phyloP scores from a whole-genome alignment of 2,329 filamentous ascomycete species.

The Neonectria neomacrospora region DNA sequence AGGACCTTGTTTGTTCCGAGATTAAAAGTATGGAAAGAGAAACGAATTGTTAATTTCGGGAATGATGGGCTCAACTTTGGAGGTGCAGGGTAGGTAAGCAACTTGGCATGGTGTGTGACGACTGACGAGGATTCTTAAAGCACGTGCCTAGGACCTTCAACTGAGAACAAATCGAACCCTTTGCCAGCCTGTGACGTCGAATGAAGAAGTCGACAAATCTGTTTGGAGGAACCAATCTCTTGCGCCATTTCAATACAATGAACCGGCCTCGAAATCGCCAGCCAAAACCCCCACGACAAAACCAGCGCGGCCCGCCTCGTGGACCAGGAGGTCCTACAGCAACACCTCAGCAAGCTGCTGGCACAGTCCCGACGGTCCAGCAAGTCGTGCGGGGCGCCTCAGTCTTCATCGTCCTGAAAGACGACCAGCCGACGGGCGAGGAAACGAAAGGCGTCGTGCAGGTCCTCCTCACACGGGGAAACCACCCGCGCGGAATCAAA shows the following conservation, averaged over 20 bases:
- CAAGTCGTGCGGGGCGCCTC: conserved; percentile 69
- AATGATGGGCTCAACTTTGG: background rate
- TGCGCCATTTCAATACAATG: conserved; percentile 37
- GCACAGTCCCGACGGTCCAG: conserved; percentile 57
- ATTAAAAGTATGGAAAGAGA: background rate
- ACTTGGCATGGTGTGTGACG: background rate
- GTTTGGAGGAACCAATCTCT: background rate
- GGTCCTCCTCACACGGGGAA: conserved; percentile 75
- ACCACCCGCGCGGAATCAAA: conserved; percentile 84
- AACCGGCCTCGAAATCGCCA: conserved; percentile 50
- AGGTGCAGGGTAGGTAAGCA: background rate
- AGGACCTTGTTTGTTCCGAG: background rate
- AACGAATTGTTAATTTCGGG: background rate
- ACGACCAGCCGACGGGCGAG: conserved; percentile 78
- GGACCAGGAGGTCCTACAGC: conserved; percentile 36
- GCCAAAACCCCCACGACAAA: conserved; percentile 41
- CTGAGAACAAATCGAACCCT: background rate
- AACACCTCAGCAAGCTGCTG: conserved; percentile 50
- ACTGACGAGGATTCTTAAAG: background rate
- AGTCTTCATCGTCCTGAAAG: conserved; percentile 80
- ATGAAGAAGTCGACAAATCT: background rate
- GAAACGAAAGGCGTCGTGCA: conserved; percentile 75
- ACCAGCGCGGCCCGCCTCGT: conserved; percentile 32
- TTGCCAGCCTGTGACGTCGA: background rate
- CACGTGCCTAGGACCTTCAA: background rate